phyloP scores from a whole-genome alignment of 78 protist genomes.

The Dictyostelium brefeldianum region DNA sequence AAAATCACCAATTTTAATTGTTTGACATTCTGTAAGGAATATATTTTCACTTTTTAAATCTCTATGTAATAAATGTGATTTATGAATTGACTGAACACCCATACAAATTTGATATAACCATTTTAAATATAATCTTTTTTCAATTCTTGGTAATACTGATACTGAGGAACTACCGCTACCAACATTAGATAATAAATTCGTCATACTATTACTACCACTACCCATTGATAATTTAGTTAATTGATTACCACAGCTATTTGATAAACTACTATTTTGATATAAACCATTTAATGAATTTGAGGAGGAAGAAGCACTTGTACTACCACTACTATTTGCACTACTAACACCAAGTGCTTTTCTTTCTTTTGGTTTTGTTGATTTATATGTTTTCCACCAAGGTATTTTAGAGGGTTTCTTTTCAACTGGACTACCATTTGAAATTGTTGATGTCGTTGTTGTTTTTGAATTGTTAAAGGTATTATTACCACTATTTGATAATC shows the following conservation, averaged over 20 bases:
- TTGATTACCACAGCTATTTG: background rate
- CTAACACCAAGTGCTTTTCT: background rate
- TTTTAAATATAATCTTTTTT: slow-evolving; percentile 3
- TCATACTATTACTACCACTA: background rate
- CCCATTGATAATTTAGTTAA: background rate
- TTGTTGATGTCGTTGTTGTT: background rate
- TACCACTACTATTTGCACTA: background rate
- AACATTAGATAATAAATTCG: background rate
- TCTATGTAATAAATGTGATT: slow-evolving; percentile 33
- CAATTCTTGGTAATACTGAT: background rate
- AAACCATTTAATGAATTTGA: background rate
- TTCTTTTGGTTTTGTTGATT: background rate
- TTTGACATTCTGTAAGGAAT: background rate
- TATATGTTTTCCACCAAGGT: slow-evolving; percentile 6
- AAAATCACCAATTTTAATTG: slow-evolving; percentile 66
- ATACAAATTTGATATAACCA: slow-evolving; percentile 63
- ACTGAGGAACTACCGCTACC: no score
- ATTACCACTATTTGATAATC: no score
- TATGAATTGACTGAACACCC: slow-evolving; percentile 53
- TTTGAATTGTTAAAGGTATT: background rate
- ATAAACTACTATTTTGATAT: background rate
- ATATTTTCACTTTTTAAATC: slow-evolving; percentile 60
- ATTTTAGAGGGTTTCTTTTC: background rate
- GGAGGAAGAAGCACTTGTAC: background rate
- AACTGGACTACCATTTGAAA: background rate